These are phyloP conservation scores for Boletus sensibilis DNA, from an alignment of 768 basidiomycete genomes.

Conservation along the genomic window DNA sequence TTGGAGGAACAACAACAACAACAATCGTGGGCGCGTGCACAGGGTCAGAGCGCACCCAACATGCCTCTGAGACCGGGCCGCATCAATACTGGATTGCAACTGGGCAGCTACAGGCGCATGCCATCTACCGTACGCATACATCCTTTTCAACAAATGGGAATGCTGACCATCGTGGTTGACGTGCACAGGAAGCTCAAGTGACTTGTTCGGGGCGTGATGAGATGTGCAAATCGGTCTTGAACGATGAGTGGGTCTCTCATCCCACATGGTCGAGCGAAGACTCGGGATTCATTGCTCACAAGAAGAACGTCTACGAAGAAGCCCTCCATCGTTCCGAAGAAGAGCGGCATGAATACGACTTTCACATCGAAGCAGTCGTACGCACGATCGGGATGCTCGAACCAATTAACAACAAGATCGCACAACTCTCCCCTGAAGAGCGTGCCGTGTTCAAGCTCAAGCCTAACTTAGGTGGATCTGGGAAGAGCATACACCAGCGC, in stretches of 20 bases:
- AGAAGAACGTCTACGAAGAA: slow-evolving; percentile 96
- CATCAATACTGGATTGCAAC: slow-evolving; percentile 66
- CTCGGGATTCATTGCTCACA: slow-evolving; percentile 83
- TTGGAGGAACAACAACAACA: slow-evolving; percentile 45
- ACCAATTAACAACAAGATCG: slow-evolving; percentile 86
- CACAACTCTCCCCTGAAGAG: slow-evolving; percentile 75
- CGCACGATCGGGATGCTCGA: slow-evolving; percentile 91
- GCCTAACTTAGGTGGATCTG: slow-evolving; percentile 79
- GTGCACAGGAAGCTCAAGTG: slow-evolving; percentile 73
- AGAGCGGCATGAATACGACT: slow-evolving; percentile 98
- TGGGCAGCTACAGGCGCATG: slow-evolving; percentile 88
- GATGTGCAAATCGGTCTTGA: slow-evolving; percentile 94
- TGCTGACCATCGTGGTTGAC: not conserved
- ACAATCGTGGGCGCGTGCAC: slow-evolving; percentile 52
- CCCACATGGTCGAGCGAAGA: slow-evolving; percentile 96
- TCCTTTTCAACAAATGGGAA: not conserved
- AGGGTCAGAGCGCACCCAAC: slow-evolving; percentile 38
- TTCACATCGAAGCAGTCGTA: slow-evolving; percentile 93
- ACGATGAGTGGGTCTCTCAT: slow-evolving; percentile 98
- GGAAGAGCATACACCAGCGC: slow-evolving; percentile 86
- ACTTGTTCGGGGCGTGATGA: slow-evolving; percentile 94
- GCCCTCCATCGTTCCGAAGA: slow-evolving; percentile 95
- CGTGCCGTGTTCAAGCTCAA: slow-evolving; percentile 81
- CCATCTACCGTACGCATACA: slow-evolving; percentile 66
- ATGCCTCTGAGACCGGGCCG: slow-evolving; percentile 48